phyloP scores from a whole-genome alignment of 495 filamentous ascomycete species.

The Articulospora tetracladia region DNA sequence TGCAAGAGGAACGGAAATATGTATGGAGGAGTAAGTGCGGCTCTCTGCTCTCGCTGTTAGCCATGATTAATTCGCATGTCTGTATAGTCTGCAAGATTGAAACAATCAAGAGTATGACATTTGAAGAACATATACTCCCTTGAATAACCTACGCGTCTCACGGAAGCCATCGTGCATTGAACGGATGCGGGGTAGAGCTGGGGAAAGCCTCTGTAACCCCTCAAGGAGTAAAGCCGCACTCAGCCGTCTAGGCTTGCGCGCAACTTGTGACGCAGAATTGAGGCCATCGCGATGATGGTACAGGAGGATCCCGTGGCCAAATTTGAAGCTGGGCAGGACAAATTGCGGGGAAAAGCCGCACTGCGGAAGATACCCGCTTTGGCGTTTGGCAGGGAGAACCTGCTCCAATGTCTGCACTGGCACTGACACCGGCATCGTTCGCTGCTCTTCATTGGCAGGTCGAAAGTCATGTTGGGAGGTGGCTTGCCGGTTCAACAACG shows the following conservation, averaged over 20 bases:
- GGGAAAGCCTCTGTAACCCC: not conserved
- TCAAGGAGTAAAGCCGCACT: not conserved
- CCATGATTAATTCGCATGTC: not conserved
- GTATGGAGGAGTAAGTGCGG: constrained; percentile 35
- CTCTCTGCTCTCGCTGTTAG: not conserved
- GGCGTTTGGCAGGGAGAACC: too few species aligned
- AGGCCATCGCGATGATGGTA: not conserved
- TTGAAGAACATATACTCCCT: not conserved
- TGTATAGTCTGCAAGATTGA: not conserved
- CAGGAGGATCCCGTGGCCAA: not conserved
- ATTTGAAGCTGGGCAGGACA: not conserved
- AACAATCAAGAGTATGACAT: not conserved
- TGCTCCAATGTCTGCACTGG: too few species aligned
- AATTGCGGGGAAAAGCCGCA: not conserved
- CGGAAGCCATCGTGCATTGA: too few species aligned
- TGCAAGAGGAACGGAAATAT: constrained; percentile 54
- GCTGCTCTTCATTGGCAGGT: too few species aligned
- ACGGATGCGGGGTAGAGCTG: not conserved
- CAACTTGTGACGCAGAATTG: not conserved
- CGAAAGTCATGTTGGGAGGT: too few species aligned
- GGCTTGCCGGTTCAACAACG: too few species aligned
- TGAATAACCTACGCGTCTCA: too few species aligned
- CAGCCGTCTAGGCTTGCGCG: not conserved
- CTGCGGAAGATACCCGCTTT: not conserved
- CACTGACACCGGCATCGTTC: too few species aligned